phyloP scores from a whole-genome alignment of 116 monocot genomes.

The Thalassia testudinum region DNA sequence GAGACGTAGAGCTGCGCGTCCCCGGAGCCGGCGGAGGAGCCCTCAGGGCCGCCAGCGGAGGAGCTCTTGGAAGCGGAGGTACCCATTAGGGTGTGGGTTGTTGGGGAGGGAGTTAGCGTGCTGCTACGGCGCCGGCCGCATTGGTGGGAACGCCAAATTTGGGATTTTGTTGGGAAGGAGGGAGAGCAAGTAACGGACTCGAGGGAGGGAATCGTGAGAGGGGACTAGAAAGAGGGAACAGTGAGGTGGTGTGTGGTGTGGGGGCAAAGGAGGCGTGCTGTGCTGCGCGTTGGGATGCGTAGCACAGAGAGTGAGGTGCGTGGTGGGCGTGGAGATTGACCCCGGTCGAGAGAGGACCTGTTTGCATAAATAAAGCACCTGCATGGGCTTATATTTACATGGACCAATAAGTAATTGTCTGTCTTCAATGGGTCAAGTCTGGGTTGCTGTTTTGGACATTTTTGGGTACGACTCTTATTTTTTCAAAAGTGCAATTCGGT shows the following conservation, averaged over 20 bases:
- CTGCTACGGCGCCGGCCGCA: not conserved
- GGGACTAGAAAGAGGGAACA: not conserved
- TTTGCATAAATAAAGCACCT: no score
- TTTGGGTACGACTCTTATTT: no score
- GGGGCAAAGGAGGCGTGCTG: not conserved
- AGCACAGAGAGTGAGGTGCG: no score
- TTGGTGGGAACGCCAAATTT: not conserved
- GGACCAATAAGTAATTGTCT: no score
- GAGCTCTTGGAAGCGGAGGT: not conserved
- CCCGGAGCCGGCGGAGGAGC: not conserved
- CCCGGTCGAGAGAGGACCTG: no score
- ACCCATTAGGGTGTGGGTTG: not conserved
- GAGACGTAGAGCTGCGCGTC: conserved; percentile 70
- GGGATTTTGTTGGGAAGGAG: not conserved
- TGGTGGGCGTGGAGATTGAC: no score
- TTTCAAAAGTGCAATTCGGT: no score
- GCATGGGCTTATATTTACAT: no score
- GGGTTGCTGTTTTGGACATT: no score
- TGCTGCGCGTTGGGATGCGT: no score
- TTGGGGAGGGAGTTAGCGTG: not conserved
- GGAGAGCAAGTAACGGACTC: not conserved
- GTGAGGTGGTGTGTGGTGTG: not conserved
- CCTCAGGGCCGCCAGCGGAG: conserved; percentile 3
- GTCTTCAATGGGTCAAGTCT: no score
- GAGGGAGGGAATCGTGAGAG: not conserved